These are phyloP conservation scores for Aureobasidium lini DNA, from an alignment of 2,329 filamentous ascomycete species.

Conservation along the genomic window DNA sequence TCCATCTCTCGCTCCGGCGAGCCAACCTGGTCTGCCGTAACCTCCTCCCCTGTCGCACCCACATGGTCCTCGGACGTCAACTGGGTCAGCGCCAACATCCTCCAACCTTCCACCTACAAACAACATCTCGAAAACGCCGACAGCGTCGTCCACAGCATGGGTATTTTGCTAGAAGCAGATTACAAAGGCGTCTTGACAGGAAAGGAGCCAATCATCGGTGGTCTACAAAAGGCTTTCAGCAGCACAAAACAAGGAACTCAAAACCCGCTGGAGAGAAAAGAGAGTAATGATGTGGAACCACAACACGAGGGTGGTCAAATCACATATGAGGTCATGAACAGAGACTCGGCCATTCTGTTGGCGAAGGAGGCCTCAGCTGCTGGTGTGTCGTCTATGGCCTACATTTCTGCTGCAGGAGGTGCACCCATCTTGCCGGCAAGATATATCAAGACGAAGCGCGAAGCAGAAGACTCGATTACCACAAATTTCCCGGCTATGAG, in stretches of 20 bases:
- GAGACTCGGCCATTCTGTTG: slow-evolving; percentile 75
- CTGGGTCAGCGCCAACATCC: slow-evolving; percentile 84
- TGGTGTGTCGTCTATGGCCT: slow-evolving; percentile 65
- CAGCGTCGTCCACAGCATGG: slow-evolving; percentile 90
- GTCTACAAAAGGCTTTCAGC: slow-evolving; percentile 71
- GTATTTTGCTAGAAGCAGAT: slow-evolving; percentile 91
- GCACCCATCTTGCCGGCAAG: slow-evolving; percentile 75
- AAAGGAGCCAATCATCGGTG: slow-evolving; percentile 70
- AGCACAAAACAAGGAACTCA: slow-evolving; percentile 50
- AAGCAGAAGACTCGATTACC: slow-evolving; percentile 58
- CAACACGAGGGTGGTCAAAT: slow-evolving; percentile 66
- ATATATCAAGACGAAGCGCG: slow-evolving; percentile 87
- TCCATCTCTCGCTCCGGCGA: slow-evolving; percentile 93
- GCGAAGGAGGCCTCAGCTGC: slow-evolving; percentile 66
- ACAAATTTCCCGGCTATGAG: slow-evolving; percentile 48
- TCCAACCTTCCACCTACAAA: slow-evolving; percentile 73
- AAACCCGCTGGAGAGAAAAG: slow-evolving; percentile 61
- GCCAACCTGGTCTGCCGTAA: slow-evolving; percentile 74
- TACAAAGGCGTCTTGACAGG: slow-evolving; percentile 90
- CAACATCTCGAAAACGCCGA: slow-evolving; percentile 68
- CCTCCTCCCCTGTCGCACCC: slow-evolving; percentile 62
- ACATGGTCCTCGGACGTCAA: slow-evolving; percentile 74
- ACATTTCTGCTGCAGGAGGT: slow-evolving; percentile 80
- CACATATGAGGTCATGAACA: slow-evolving; percentile 96
- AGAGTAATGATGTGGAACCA: slow-evolving; percentile 53